A percentile compares a stretch with the other conserved stretches of the same genome.
Evolutionary conservation across 306 rosid genomes (phyloP).

Genomic region (Arachis hypogaea): DNA sequence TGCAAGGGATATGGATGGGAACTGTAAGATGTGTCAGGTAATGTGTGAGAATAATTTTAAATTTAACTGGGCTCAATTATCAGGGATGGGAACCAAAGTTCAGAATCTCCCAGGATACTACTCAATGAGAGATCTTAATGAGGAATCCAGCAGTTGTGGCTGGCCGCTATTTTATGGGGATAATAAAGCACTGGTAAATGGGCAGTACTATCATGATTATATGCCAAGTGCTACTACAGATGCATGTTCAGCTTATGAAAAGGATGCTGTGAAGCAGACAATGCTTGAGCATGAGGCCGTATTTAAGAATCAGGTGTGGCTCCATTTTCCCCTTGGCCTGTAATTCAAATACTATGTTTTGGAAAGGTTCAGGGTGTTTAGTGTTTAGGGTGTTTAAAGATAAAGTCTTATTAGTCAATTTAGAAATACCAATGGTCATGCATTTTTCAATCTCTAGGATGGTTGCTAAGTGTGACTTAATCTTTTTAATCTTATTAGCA

Average conservation of each 20-base stretch:
- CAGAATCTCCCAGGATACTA: conserved; percentile 78
- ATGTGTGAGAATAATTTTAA: conserved; percentile 19
- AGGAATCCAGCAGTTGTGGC: conserved; percentile 85
- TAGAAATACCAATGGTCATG: neutral
- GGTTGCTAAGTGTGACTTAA: conserved; percentile 8
- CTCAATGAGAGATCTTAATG: conserved; percentile 94
- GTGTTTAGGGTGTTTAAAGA: neutral
- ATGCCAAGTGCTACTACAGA: conserved; percentile 54
- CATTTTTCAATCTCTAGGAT: conserved; percentile 28
- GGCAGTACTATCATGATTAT: conserved; percentile 66
- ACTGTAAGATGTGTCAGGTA: conserved; percentile 24
- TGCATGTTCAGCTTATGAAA: conserved; percentile 59
- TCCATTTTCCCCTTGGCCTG: neutral
- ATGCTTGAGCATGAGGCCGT: conserved; percentile 89
- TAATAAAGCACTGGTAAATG: conserved; percentile 60
- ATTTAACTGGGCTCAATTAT: conserved; percentile 31
- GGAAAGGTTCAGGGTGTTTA: neutral
- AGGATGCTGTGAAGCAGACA: conserved; percentile 68
- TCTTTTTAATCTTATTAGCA: conserved; percentile 21
- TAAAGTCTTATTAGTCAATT: neutral
- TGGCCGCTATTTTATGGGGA: conserved; percentile 80
- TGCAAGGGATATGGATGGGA: neutral
- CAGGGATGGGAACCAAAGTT: conserved; percentile 99
- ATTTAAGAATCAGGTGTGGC: conserved; percentile 82
- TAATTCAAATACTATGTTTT: conserved; percentile 13